phyloP scores from a whole-genome alignment of 345 rosid genomes.

The Balakata baccata region DNA sequence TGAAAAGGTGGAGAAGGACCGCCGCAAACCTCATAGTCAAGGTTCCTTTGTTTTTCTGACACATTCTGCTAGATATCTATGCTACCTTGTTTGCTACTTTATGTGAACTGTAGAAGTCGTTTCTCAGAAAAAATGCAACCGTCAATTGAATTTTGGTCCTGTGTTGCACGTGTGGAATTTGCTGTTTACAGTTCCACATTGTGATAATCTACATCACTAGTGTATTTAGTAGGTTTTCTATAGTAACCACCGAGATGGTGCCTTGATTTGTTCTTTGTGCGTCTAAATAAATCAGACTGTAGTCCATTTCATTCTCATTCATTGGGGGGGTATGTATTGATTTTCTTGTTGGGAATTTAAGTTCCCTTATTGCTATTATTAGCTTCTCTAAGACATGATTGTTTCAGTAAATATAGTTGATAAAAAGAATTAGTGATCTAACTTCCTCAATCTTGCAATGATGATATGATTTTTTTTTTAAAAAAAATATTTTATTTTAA shows the following conservation, averaged over 20 bases:
- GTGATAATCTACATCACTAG: neutral
- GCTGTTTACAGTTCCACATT: neutral
- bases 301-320: neutral
- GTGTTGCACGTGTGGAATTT: neutral
- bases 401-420: neutral
- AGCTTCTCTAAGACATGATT: neutral
- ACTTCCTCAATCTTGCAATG: no score
- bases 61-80: neutral
- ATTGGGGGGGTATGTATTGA: neutral
- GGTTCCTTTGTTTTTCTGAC: slow-evolving; percentile 23
- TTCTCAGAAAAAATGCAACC: neutral
- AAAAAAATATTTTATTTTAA: no score
- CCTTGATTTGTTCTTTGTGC: neutral
- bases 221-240: neutral
- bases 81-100: neutral
- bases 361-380: neutral
- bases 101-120: neutral
- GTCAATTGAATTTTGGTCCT: neutral
- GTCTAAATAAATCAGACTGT: neutral
- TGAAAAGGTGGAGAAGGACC: slow-evolving; percentile 68
- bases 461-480: neutral
- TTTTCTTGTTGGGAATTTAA: neutral
- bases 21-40: slow-evolving; percentile 33
- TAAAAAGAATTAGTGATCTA: neutral
- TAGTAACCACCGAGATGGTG: neutral